Base-by-base conservation (phyloP, 441 rosid genomes). In the Sinapis alba region DNA sequence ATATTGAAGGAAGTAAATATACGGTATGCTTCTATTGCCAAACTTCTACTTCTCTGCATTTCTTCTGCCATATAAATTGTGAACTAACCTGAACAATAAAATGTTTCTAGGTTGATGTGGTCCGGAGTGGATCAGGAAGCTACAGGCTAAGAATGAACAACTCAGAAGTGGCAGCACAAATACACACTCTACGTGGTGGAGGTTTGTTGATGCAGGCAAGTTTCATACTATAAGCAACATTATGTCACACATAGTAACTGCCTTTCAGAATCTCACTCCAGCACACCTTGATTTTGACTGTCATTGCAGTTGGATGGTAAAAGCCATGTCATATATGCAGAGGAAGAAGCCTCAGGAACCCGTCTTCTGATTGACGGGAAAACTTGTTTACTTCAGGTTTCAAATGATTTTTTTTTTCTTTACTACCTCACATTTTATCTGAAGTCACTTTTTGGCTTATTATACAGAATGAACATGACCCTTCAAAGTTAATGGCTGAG, bases 271-370 rank as follows among this genome's bases (percentile, higher is more conserved):
- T 73, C 76, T 43, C 51, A 43, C 45, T 38, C 45, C n/a, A 38
- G 45, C 45, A 12, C 11, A 12, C 11, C 13, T 59, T 69, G 47
- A 34, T 62, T 24, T 66, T 65, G 51, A 8, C 56, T 53, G 16
- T 71, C 83, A 61, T 76, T 74, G 51, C 90, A 96, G 99, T 80
- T 96, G 91, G 92, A 94, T 79, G 99, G 99, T 72, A 91, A 97
- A 87, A 97, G 99, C 80, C 98, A 97, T 88, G 91, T 96, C 36
- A 90, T 94, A 85, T 96, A 96, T 84, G 99, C 98, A n/a, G 98
- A 96, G 82, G 99, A 96, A 86, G 99, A 94, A 88, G 98, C 98
- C 7, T 98, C 98, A 69, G 99, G 99, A 79, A 96, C 98, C 79
- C 98, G 98, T 60, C 97, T 96, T 75, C 94, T 96, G 68, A 96